phyloP scores from a whole-genome alignment of 805 yeast species.

The Clavispora asparagi region DNA sequence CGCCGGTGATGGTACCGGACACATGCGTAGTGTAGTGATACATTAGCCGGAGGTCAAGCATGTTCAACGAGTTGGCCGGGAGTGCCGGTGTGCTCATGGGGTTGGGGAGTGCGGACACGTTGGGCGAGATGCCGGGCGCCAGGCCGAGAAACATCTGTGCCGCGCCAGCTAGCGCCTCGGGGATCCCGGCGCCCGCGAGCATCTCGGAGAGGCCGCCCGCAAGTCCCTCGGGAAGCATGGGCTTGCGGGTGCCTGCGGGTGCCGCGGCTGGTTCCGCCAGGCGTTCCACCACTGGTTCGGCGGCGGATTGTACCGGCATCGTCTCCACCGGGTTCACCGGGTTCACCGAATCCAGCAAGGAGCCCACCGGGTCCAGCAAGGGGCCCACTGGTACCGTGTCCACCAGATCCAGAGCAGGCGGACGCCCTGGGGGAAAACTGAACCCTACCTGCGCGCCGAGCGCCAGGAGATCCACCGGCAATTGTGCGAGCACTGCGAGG shows the following conservation, averaged over 20 bases:
- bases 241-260: no score
- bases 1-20: constrained; percentile 81
- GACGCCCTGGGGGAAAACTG: not conserved
- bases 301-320: no score
- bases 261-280: no score
- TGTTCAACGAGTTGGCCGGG: constrained; percentile 36
- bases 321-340: no score
- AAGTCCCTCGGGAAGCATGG: not conserved
- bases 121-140: constrained; percentile 1
- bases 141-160: not conserved
- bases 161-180: constrained; percentile 1
- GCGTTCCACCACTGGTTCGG: no score
- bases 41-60: constrained; percentile 76
- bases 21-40: constrained; percentile 84
- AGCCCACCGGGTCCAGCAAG: no score
- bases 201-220: not conserved
- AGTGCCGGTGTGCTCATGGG: not conserved
- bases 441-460: not conserved
- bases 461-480: constrained; percentile 30
- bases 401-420: no score
- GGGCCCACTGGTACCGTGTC: no score
- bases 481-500: constrained; percentile 39
- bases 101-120: constrained; percentile 1
- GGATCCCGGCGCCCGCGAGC: not conserved
- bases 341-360: no score